A percentile compares a stretch with the other conserved stretches of the same genome.
phyloP scores from a whole-genome alignment of 108 stramenopile genomes.

The Fistulifera pelliculosa region DNA sequence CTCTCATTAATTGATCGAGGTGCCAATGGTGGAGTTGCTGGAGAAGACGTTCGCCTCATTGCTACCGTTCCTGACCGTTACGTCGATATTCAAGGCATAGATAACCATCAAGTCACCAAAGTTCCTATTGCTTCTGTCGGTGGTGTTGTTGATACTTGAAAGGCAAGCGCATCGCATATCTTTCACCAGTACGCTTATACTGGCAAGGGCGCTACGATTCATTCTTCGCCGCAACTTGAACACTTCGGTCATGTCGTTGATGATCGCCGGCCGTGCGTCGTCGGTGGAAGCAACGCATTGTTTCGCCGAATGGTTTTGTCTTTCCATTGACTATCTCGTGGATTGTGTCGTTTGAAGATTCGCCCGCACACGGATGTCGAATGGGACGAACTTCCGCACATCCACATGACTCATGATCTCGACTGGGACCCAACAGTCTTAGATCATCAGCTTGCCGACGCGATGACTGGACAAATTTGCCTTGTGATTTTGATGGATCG shows the following conservation, averaged over 20 bases:
- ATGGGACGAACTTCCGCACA: not conserved
- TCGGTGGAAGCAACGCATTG: too few species aligned
- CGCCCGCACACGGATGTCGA: conserved; percentile 18
- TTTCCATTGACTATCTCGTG: too few species aligned
- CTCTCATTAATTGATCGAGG: conserved; percentile 38
- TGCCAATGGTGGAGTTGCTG: conserved; percentile 26
- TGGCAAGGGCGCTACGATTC: conserved; percentile 16
- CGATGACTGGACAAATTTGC: too few species aligned
- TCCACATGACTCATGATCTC: not conserved
- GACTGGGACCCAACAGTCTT: conserved; percentile 16
- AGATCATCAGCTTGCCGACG: too few species aligned
- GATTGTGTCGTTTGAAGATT: too few species aligned
- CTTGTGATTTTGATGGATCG: too few species aligned
- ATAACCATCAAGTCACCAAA: conserved; percentile 14
- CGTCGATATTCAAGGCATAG: too few species aligned
- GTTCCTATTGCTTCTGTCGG: conserved; percentile 19
- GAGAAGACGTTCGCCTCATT: conserved; percentile 13
- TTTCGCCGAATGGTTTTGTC: too few species aligned
- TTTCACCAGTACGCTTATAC: conserved; percentile 22
- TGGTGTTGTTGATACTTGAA: too few species aligned
- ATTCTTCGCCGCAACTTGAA: conserved; percentile 17
- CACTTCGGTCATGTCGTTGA: conserved; percentile 4
- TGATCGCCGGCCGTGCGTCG: conserved; percentile 10
- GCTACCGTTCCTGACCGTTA: conserved; percentile 17
- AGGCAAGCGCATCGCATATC: too few species aligned